These are phyloP conservation scores for Populus hybrid DNA, from an alignment of 441 rosid species.

Conservation along the genomic window DNA sequence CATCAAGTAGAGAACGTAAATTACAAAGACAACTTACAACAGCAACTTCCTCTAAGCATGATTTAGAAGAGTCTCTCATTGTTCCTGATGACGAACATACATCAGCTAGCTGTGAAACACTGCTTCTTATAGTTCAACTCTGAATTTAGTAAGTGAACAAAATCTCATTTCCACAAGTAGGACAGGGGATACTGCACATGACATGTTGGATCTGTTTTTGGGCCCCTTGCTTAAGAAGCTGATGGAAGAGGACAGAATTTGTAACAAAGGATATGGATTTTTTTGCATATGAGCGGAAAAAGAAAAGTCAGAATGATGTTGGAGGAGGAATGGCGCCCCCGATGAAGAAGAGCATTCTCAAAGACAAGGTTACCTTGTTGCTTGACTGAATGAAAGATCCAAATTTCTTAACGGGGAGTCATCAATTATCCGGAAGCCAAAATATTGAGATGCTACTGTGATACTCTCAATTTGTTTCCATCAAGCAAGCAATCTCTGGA, in stretches of 20 bases:
- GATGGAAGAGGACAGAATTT: slow-evolving; percentile 11
- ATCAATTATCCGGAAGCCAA: neutral
- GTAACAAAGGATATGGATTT: slow-evolving; percentile 16
- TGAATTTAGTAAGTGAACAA: slow-evolving; percentile 15
- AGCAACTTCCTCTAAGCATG: slow-evolving; percentile 9
- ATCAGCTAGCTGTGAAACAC: slow-evolving; percentile 10
- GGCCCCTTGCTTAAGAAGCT: slow-evolving; percentile 55
- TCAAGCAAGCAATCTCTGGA: neutral
- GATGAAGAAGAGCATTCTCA: slow-evolving; percentile 50
- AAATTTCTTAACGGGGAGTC: neutral
- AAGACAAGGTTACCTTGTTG: slow-evolving; percentile 44
- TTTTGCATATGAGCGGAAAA: slow-evolving; percentile 15
- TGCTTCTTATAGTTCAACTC: slow-evolving; percentile 11
- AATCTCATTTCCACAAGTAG: slow-evolving; percentile 3
- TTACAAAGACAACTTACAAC: neutral
- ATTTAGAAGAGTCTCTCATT: slow-evolving; percentile 15
- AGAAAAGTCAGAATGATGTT: slow-evolving; percentile 22
- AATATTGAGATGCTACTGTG: neutral
- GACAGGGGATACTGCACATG: slow-evolving; percentile 47
- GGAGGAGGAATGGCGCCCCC: slow-evolving; percentile 23
- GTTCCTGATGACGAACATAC: slow-evolving; percentile 9
- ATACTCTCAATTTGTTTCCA: neutral
- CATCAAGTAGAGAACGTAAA: slow-evolving; percentile 14
- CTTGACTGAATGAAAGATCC: slow-evolving; percentile 27
- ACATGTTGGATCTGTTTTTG: slow-evolving; percentile 56